A percentile compares a stretch with the other conserved stretches of the same genome.
These are phyloP conservation scores for Rhododendron vialii DNA, from an alignment of 148 eudicot genomes.

Conservation along the genomic window DNA sequence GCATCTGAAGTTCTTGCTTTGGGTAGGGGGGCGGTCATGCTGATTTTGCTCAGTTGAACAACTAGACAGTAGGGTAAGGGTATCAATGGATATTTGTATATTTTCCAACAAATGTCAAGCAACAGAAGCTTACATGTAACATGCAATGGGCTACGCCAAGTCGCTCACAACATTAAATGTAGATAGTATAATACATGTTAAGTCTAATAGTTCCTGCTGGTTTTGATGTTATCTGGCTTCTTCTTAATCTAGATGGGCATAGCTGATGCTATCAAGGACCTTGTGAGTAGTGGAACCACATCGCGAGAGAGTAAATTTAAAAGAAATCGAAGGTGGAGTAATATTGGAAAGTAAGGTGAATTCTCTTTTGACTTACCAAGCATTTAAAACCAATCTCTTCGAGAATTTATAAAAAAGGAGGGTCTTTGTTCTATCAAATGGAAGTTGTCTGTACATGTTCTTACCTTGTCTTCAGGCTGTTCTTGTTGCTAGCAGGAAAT, in stretches of 20 bases:
- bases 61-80: too few species aligned
- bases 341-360: too few species aligned
- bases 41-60: too few species aligned
- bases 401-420: not conserved
- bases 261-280: too few species aligned
- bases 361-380: too few species aligned
- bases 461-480: conserved; percentile 54
- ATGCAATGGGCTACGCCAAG: not conserved
- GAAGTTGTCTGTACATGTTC: not conserved
- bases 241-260: conserved; percentile 52
- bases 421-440: not conserved
- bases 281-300: too few species aligned
- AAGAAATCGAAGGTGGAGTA: too few species aligned
- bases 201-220: not conserved
- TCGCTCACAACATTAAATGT: not conserved
- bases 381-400: not conserved
- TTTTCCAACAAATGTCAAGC: not conserved
- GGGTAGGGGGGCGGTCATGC: not conserved
- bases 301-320: not conserved
- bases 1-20: conserved; percentile 9
- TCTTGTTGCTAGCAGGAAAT: conserved; percentile 79
- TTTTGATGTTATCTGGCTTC: conserved; percentile 6
- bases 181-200: not conserved
- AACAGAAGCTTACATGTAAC: not conserved
- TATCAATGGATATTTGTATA: not conserved